Evolutionary conservation across 2,329 filamentous ascomycete genomes (phyloP), one percentile per base, ranked within the genome.

Genomic region (Fusarium denticulatum): DNA sequence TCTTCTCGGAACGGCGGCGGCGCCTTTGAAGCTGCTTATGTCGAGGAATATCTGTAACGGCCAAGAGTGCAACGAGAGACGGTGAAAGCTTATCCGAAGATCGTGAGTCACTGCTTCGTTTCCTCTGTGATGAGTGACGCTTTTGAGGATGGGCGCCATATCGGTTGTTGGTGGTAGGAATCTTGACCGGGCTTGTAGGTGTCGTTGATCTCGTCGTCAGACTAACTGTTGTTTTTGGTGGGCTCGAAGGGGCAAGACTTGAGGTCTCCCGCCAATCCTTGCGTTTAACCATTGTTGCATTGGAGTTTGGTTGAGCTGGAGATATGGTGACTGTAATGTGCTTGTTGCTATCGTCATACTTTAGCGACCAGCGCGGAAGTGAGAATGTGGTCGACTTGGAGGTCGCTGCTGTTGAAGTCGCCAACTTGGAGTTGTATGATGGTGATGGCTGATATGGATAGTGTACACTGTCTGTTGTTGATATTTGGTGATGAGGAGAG

Each of bases 1-100:
- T 60, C 63, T 77, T 78, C 24, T 78, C 76, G 16, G 71, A 65
- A 46, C 73, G 68, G 42, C 76, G 79, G 32, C 78, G 77, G 42
- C 76, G 82, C 40, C 82, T 81, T 53, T 81, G 79, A 34, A 81
- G 79, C 61, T 82, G 85, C 32, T 73, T 85, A 81, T 56, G 86
- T 80, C 73, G 84, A 6, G 88, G 90, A 56, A 92, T 92, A 69
- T 85, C 87, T 36, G 90, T 92, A 60, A 90, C 84, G 37, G 90
- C 90, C 39, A 92, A 83, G 34, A 92, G 82, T 18, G 89, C 88
- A 11, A 89, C 89, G 34, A 92, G 86, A 0, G 89, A 90, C 0
- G 89, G 86, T 10, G 90, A 87, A 28, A 92, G 83, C 22, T 85
- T 82, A 64, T 90, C 88, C 11, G 88, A 85, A 3, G 86, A 86